Base-by-base conservation (phyloP, 2,329 filamentous ascomycete genomes). In the Daldinia eschscholtzii region DNA sequence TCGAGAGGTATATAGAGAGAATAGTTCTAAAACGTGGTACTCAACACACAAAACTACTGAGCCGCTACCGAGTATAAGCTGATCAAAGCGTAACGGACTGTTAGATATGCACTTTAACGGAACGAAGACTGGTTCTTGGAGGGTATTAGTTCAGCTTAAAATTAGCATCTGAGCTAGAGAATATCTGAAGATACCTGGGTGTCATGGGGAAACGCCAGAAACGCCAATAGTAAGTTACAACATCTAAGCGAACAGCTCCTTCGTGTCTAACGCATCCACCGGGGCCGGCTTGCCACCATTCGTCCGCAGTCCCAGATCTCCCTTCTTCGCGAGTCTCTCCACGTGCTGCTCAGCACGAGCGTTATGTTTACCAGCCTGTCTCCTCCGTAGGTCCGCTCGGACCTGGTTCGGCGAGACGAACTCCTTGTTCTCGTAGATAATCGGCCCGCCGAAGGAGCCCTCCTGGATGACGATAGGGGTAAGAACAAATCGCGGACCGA, bases 401-500 rank as follows among this genome's bases (percentile, higher is more conserved):
- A 98, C 89, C 82, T 98, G 93, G 87, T 99, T 99, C 9, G 96
- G 96, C 73, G 92, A 96, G 61, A 99, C 93, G 76, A 97, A 99
- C 80, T 97, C 92, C 86, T 93, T 96, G 84, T 98, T 98, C 85
- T 98, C 93, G 83, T 97, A 99, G 77, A 99, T 97, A 72, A 98
- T 93, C 2, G 96, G 95, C 0, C 96, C 96, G 61, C 95, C 95
- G 75, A 99, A 98, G 68, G 92, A 94, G 48, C 93, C 94, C 80
- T 99, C 96, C 75, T 97, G 90, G 73, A 98, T 97, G 64, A 98
- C 90, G 72, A 78, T 98, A 0, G 96, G 95, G 28, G 94, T 98
- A 57, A 98, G 84, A 33, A 98, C 94, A 74, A 98, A 95, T 52
- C 96, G 88, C 0, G 96, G 96, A 0, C 96, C 96, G 70, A 99